phyloP scores from a whole-genome alignment of 371 early-diverging fungal genomes.

The Haplosporangium sp. region DNA sequence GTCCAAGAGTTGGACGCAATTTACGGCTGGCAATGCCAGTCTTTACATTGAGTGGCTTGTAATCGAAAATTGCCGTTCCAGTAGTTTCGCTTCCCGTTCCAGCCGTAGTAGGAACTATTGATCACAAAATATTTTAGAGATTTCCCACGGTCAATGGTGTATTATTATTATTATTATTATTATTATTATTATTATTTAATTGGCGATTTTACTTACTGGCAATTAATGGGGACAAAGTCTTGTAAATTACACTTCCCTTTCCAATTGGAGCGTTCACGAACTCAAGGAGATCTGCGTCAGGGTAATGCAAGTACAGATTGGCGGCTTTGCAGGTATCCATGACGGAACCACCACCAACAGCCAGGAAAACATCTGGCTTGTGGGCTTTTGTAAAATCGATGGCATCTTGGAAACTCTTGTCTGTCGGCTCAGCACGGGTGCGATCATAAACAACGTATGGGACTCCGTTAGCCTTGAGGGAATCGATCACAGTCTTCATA shows the following conservation, averaged over 20 bases:
- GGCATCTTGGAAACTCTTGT: slow-evolving; percentile 80
- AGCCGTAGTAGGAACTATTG: slow-evolving; percentile 80
- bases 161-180: no score
- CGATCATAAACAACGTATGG: slow-evolving; percentile 81
- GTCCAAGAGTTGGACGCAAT: slow-evolving; percentile 87
- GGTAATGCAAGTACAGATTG: slow-evolving; percentile 85
- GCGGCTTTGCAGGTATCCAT: slow-evolving; percentile 95
- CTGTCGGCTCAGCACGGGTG: slow-evolving; percentile 89
- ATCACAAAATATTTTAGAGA: neutral
- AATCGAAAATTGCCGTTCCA: slow-evolving; percentile 92
- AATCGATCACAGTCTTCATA: slow-evolving; percentile 80
- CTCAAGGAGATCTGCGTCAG: slow-evolving; percentile 88
- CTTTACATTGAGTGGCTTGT: slow-evolving; percentile 85
- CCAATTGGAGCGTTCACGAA: slow-evolving; percentile 97
- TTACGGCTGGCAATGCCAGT: slow-evolving; percentile 93
- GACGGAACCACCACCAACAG: slow-evolving; percentile 94
- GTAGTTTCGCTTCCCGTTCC: slow-evolving; percentile 95
- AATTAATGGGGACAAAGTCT: slow-evolving; percentile 83
- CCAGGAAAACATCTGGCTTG: slow-evolving; percentile 86
- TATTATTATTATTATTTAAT: no score
- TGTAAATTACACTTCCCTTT: slow-evolving; percentile 80
- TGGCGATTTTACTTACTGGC: slow-evolving; percentile 62
- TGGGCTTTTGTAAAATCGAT: slow-evolving; percentile 84
- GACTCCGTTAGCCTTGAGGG: slow-evolving; percentile 79
- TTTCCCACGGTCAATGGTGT: slow-evolving; percentile 4